phyloP scores from a whole-genome alignment of 2,329 filamentous ascomycete species.

The Rutstroemia sp. region DNA sequence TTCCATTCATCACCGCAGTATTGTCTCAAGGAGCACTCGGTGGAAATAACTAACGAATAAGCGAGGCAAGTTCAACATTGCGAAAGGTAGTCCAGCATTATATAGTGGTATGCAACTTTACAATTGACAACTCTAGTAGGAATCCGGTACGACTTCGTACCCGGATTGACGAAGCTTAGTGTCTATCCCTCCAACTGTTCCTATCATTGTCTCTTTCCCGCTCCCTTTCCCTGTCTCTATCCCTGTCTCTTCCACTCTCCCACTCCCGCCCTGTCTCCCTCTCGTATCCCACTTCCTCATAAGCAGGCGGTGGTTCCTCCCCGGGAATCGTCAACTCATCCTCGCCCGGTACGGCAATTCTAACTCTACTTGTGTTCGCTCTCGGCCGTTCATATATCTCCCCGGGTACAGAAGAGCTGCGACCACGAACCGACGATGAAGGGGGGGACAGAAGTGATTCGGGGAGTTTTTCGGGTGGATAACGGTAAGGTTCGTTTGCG shows the following conservation, averaged over 20 bases:
- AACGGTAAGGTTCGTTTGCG: conserved; percentile 4
- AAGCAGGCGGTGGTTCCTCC: conserved; percentile 6
- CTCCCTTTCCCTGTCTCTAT: not conserved
- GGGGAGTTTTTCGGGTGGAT: conserved; percentile 6
- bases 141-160: too few species aligned
- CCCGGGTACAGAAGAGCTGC: conserved; percentile 4
- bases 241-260: not conserved
- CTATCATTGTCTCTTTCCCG: too few species aligned
- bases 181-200: too few species aligned
- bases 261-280: not conserved
- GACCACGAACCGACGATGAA: not conserved
- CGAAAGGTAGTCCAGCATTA: too few species aligned
- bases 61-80: too few species aligned
- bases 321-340: conserved; percentile 8
- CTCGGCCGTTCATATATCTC: not conserved
- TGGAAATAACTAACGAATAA: too few species aligned
- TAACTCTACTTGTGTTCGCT: conserved; percentile 4
- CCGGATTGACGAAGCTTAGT: not conserved
- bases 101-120: too few species aligned
- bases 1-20: too few species aligned
- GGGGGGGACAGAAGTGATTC: not conserved
- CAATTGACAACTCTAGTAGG: too few species aligned
- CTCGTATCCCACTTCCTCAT: not conserved
- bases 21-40: too few species aligned
- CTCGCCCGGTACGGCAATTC: conserved; percentile 9